A percentile compares a stretch with the other conserved stretches of the same genome.
Conservation (phyloP, 2,329 filamentous ascomycete species). For the Epichloe festucae region DNA sequence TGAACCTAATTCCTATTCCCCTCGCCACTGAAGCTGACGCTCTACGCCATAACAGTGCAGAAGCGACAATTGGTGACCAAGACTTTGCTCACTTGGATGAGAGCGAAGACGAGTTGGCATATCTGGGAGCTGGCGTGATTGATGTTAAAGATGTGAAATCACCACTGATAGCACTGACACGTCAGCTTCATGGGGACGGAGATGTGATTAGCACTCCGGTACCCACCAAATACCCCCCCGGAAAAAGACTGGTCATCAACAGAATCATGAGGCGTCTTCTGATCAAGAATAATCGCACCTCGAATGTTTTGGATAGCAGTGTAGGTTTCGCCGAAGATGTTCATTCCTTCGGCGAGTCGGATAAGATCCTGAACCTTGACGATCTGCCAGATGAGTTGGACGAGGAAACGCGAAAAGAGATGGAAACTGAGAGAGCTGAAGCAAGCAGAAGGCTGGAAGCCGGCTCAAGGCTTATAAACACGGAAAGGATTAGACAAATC, state of each 20-base stretch:
- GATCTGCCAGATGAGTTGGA: constrained; percentile 27
- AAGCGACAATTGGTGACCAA: not conserved
- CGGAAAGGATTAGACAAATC: constrained; percentile 34
- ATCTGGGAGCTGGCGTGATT: constrained; percentile 23
- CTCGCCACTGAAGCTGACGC: constrained; percentile 6
- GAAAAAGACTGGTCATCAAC: constrained; percentile 31
- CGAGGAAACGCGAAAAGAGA: constrained; percentile 46
- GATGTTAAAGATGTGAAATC: constrained; percentile 12
- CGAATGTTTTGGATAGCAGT: not conserved
- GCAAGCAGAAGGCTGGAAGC: not conserved
- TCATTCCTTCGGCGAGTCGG: constrained; percentile 12
- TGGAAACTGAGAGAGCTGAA: constrained; percentile 29
- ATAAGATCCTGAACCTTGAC: constrained; percentile 31
- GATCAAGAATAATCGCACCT: constrained; percentile 12
- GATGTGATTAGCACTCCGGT: constrained; percentile 16
- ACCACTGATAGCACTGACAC: constrained; percentile 10
- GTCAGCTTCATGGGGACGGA: constrained; percentile 10
- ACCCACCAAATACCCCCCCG: constrained; percentile 20
- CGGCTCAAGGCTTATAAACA: constrained; percentile 18
- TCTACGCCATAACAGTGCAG: not conserved
- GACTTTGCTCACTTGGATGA: constrained; percentile 10
- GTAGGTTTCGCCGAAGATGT: not conserved
- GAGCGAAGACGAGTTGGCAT: constrained; percentile 14
- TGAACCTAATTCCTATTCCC: not conserved
- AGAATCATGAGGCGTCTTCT: constrained; percentile 28